Evolutionary conservation across 202 grass and related monocot species (phyloP), one percentile per base, ranked within the genome.

Genomic region (Zizania palustris): DNA sequence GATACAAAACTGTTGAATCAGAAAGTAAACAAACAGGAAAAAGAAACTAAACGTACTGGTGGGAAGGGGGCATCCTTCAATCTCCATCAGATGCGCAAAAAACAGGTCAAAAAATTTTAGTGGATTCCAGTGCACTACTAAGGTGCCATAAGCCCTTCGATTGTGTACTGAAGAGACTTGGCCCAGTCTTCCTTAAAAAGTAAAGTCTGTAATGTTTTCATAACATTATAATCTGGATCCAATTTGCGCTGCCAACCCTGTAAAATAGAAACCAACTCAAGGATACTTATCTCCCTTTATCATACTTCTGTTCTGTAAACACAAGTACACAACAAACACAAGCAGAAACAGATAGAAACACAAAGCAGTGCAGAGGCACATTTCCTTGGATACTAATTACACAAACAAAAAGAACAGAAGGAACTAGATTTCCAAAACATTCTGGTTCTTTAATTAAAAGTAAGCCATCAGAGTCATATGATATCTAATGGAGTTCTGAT

Each of bases 221-320:
- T 99, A 34, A 99, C 89, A 85, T 99, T 88, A 80, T 93, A 99
- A 70, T 88, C 92, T 34, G 96, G 96, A 89, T 99, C 96, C 81
- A 99, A 64, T 60, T 99, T 99, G 62, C 92, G 90, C 80, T 99
- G 96, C 96, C 96, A 99, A 53, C 96, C 92, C 96, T 99, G 67
- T 51, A 68, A 83, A 76, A 58, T 73, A 3, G 40, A 60, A 21
- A 56, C 28, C 55, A 75, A 71, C 38, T 67, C 44, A 65, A 76
- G 16, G 20, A 34, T 16, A 50, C 7, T 6, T 67, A 11, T n/a
- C 28, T 70, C 65, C 50, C 72, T 42, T 13, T 42, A 28, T 36
- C 56, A 59, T 11, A 53, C 12, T n/a, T 71, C 13, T 16, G 14
- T 51, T 22, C 39, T 41, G 28, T 61, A 14, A 60, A 45, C 4